A percentile compares a stretch with the other conserved stretches of the same genome.
Evolutionary conservation across 805 yeast species (phyloP).

Genomic region (Candida takata): DNA sequence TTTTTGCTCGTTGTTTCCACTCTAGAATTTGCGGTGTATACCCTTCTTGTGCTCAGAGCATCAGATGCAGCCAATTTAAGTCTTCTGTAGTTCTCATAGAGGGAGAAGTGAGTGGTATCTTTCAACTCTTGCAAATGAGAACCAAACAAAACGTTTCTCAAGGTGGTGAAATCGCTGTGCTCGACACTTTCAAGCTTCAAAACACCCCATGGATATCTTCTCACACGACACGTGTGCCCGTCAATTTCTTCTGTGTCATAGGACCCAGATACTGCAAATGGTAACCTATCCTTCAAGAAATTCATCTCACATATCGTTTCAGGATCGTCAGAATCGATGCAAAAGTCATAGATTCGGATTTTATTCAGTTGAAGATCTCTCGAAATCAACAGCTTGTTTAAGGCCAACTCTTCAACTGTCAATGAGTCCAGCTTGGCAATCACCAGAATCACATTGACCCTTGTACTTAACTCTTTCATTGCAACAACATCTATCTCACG

Average conservation of each 20-base stretch:
- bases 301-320: slow-evolving; percentile 22
- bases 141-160: slow-evolving; percentile 66
- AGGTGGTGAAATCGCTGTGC: slow-evolving; percentile 60
- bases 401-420: slow-evolving; percentile 53
- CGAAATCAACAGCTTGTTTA: slow-evolving; percentile 46
- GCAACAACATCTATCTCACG: slow-evolving; percentile 67
- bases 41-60: background rate
- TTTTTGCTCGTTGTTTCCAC: background rate
- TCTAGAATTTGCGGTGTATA: slow-evolving; percentile 21
- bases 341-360: slow-evolving; percentile 69
- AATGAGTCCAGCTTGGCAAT: slow-evolving; percentile 76
- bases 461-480: slow-evolving; percentile 60
- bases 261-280: slow-evolving; percentile 64
- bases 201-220: slow-evolving; percentile 66
- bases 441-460: slow-evolving; percentile 80
- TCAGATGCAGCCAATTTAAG: slow-evolving; percentile 41
- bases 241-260: slow-evolving; percentile 28
- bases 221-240: slow-evolving; percentile 36
- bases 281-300: slow-evolving; percentile 41
- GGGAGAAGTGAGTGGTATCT: slow-evolving; percentile 66
- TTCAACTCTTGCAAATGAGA: slow-evolving; percentile 79
- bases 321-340: slow-evolving; percentile 25
- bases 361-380: slow-evolving; percentile 49
- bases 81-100: slow-evolving; percentile 78
- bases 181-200: slow-evolving; percentile 49